Evolutionary conservation across 768 basidiomycete species (phyloP), one percentile per base, ranked within the genome.

Genomic region (Lentinula guzmanii): DNA sequence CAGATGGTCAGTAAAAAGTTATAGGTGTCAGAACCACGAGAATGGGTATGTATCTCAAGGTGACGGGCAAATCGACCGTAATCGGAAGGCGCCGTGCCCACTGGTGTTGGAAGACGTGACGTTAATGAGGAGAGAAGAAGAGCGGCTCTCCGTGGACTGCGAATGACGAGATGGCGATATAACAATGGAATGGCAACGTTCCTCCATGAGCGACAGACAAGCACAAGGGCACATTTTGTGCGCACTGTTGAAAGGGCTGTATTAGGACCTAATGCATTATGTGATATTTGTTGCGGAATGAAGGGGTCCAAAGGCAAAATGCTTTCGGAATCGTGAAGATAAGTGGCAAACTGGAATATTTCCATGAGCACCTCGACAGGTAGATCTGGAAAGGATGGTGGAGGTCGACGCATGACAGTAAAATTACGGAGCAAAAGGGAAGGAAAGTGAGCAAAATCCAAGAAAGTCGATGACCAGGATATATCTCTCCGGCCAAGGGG

Each of bases 321-420:
- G 35, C 78, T 75, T 50, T 74, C 72, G 48, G 78, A 70, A 7
- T 70, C 71, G 63, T 80, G 77, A 54, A 80, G 72, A 66, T 81
- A 77, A 15, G 82, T 83, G 5, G 81, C 78, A 66, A 81, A 82
- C 60, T 81, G 76, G 68, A 85, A 83, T 41, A 85, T 85, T 63
- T 83, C 82, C 18, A 82, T 72, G 79, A 81, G 82, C 42, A 85
- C 66, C 62, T 85, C 82, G 16, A 75, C 71, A 7, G 82, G 80
- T n/a, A 82, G 70, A 52, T 75, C 70, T 39, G 72, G 73, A 15
- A 59, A 59, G 16, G 39, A 21, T 18, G 45, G 48, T 10, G 31
- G 43, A 43, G n/a, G 24, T 34, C n/a, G 28, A 34, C 31, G 52
- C 31, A 52, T n/a, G 41, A 56, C 28, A 18, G 21, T 10, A 16